Conservation (phyloP, 164 flowering plant species). For the Aristolochia fimbriata region DNA sequence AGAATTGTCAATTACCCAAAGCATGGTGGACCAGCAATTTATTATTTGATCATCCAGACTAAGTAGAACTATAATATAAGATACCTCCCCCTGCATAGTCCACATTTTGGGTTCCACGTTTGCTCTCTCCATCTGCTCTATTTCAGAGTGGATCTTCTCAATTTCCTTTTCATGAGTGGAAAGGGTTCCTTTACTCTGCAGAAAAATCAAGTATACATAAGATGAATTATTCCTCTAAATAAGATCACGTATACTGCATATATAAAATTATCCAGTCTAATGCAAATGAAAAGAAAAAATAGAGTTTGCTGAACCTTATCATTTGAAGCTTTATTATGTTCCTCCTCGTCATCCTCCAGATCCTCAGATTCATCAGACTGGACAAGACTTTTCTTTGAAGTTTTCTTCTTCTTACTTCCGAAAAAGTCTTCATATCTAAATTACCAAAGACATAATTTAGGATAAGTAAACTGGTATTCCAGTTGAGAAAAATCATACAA, state of each 20-base stretch:
- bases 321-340: slow-evolving; percentile 14
- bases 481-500: too few species aligned
- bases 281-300: not conserved
- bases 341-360: slow-evolving; percentile 17
- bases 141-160: slow-evolving; percentile 37
- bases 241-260: too few species aligned
- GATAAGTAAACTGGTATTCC: too few species aligned
- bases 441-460: too few species aligned
- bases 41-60: not conserved
- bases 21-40: not conserved
- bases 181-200: slow-evolving; percentile 40
- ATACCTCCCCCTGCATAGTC: slow-evolving; percentile 97
- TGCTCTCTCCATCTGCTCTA: slow-evolving; percentile 71
- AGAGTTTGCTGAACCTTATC: slow-evolving; percentile 15
- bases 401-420: slow-evolving; percentile 34
- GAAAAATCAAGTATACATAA: not conserved
- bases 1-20: not conserved
- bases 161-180: slow-evolving; percentile 78
- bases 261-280: not conserved
- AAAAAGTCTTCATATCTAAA: slow-evolving; percentile 79
- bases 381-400: slow-evolving; percentile 23
- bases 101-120: slow-evolving; percentile 70
- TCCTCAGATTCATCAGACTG: slow-evolving; percentile 20
- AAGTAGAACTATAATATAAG: not conserved
- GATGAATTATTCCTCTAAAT: not conserved